Evolutionary conservation across 2,329 filamentous ascomycete species (phyloP), one percentile per base, ranked within the genome.

Genomic region (Ceratocystis variospora): DNA sequence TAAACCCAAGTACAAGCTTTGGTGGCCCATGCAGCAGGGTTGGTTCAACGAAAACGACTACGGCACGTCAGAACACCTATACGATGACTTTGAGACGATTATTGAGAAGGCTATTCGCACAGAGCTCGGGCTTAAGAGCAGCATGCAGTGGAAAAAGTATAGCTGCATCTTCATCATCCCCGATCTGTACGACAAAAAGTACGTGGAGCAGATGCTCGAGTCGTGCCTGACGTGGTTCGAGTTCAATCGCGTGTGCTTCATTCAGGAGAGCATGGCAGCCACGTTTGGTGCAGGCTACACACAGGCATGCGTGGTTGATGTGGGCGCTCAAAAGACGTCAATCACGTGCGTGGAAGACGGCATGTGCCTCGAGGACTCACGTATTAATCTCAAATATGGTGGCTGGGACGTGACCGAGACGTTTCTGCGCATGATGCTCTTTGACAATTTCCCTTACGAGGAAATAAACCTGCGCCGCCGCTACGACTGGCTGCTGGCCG

Each of bases 371-470:
- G 94, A 97, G 70, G 93, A 96, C 73, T 99, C 94, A 17, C 85
- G 94, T 17, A 84, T 99, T 73, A 97, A 97, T 74, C 78, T 99
- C 70, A 97, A 99, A 75, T 96, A 88, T 72, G 94, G 94, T 63
- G 94, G 94, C 0, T 86, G 83, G 71, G 94, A 99, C 75, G 88
- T 97, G 46, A 97, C 94, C 0, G 90, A 96, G 71, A 89, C 90
- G 0, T 96, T 99, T 72, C 82, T 96, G 74, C 96, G 94, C 77
- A 97, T 97, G 93, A 91, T 97, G 88, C 83, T 99, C 1, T 91
- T 88, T 75, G 92, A 96, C 74, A 88, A 94, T 72, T 96, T 99
- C 71, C 93, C 95, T 4, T 99, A 99, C 74, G 83, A 88, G 61
- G 92, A 96, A 22, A 95, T 99, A 77, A 96, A 99, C 73, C 80